A percentile compares a stretch with the other conserved stretches of the same genome.
These are phyloP conservation scores for Trametes maxima DNA, from an alignment of 768 basidiomycete species.

Conservation along the genomic window DNA sequence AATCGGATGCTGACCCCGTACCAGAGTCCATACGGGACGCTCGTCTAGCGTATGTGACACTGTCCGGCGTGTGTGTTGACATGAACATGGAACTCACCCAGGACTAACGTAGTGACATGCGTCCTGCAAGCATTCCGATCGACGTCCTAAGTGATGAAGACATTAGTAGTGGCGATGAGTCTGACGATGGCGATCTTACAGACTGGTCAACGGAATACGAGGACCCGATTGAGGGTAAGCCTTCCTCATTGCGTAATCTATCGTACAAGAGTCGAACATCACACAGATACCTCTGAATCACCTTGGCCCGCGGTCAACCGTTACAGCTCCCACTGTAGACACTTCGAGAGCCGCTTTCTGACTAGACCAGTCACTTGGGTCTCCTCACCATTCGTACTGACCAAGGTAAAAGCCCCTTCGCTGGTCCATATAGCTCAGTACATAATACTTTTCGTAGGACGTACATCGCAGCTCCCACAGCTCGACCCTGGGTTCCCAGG, in stretches of 20 bases:
- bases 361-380: slow-evolving; percentile 2
- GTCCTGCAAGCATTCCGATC: neutral
- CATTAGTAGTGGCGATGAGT: slow-evolving; percentile 75
- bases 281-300: slow-evolving; percentile 2
- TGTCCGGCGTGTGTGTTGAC: neutral
- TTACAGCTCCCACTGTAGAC: slow-evolving; percentile 13
- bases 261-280: neutral
- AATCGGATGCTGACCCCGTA: slow-evolving; percentile 69
- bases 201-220: slow-evolving; percentile 46
- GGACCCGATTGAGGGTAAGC: slow-evolving; percentile 52
- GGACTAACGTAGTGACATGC: neutral
- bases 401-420: slow-evolving; percentile 40
- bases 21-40: slow-evolving; percentile 73
- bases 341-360: slow-evolving; percentile 12
- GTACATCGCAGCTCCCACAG: neutral
- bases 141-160: slow-evolving; percentile 41
- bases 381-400: slow-evolving; percentile 24
- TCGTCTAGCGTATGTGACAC: slow-evolving; percentile 59
- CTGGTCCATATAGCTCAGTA: no score
- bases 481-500: neutral
- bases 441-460: neutral
- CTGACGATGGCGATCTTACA: slow-evolving; percentile 72
- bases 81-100: neutral
- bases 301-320: slow-evolving; percentile 16
- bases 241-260: neutral